phyloP scores from a whole-genome alignment of 148 eudicot species.

The Nepenthes gracilis region DNA sequence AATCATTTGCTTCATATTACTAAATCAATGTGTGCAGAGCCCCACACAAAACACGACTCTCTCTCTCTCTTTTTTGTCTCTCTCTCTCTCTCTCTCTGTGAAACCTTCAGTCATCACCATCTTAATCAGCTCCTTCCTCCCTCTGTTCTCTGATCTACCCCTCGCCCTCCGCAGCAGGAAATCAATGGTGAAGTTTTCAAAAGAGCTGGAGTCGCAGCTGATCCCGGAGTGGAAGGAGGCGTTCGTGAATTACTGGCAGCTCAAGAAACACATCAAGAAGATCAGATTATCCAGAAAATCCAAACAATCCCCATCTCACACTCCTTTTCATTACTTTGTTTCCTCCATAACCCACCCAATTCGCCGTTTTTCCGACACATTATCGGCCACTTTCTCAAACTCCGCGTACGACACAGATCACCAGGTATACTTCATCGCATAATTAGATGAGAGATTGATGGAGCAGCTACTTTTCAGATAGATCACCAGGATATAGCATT shows the following conservation, averaged over 20 bases:
- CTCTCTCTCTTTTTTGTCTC: too few relatives aligned
- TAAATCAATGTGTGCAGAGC: too few relatives aligned
- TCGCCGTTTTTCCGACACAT: conserved; percentile 10
- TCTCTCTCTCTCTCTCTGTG: too few relatives aligned
- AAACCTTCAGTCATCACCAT: not conserved
- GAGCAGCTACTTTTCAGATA: too few relatives aligned
- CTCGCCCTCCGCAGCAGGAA: too few relatives aligned
- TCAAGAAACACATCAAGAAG: conserved; percentile 78
- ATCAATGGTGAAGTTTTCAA: not conserved
- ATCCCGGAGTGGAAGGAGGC: not conserved
- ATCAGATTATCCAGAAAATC: conserved; percentile 44
- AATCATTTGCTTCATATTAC: too few relatives aligned
- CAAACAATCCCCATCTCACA: conserved; percentile 18
- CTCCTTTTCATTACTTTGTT: conserved; percentile 11
- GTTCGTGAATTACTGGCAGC: conserved; percentile 1
- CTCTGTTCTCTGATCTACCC: not conserved
- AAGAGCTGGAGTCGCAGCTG: not conserved
- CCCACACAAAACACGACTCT: too few relatives aligned
- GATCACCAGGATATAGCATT: too few relatives aligned
- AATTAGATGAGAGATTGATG: too few relatives aligned
- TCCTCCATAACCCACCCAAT: conserved; percentile 49
- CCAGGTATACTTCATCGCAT: too few relatives aligned
- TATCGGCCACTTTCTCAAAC: conserved; percentile 6
- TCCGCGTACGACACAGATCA: too few relatives aligned
- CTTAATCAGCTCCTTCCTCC: not conserved